These are phyloP conservation scores for Trichomonascaceae sp. DNA, from an alignment of 1,139 yeast genomes.

Conservation along the genomic window DNA sequence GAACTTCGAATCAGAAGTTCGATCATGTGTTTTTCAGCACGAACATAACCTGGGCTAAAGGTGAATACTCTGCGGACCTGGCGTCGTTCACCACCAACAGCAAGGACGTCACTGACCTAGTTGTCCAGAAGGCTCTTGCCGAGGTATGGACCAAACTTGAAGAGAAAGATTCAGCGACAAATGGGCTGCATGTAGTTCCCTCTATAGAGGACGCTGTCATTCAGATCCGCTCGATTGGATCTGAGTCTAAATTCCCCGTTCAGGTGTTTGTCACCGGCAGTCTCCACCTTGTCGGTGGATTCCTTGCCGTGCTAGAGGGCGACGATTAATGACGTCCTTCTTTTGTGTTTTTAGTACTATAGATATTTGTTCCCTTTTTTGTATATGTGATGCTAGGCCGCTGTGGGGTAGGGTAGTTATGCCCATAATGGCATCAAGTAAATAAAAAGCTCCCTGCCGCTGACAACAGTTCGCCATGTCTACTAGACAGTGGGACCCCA, in stretches of 20 bases:
- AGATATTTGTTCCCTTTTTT: too few species aligned
- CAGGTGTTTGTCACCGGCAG: conserved; percentile 94
- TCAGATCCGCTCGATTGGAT: conserved; percentile 31
- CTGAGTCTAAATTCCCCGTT: conserved; percentile 20
- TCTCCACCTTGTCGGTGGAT: conserved; percentile 86
- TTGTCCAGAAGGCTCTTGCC: conserved; percentile 69
- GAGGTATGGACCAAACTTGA: conserved; percentile 48
- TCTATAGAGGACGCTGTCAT: conserved; percentile 68
- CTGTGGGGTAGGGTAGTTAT: too few species aligned
- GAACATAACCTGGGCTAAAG: conserved; percentile 81
- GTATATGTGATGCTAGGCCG: too few species aligned
- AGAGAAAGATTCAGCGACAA: too few species aligned
- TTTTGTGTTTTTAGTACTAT: too few species aligned
- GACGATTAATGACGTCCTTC: too few species aligned
- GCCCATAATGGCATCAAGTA: too few species aligned
- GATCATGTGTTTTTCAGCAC: conserved; percentile 79
- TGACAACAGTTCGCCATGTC: too few species aligned
- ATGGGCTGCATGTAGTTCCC: conserved; percentile 43
- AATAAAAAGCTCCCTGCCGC: too few species aligned
- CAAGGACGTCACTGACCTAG: conserved; percentile 61
- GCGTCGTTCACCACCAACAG: conserved; percentile 74
- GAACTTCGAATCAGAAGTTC: conserved; percentile 32
- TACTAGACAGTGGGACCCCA: too few species aligned
- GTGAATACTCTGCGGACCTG: conserved; percentile 68
- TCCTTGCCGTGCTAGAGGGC: conserved; percentile 52